Percentiles rank a stretch among this genome's conserved stretches.
Evolutionary conservation across 805 yeast species (phyloP).

Genomic region (Metschnikowia anglica): DNA sequence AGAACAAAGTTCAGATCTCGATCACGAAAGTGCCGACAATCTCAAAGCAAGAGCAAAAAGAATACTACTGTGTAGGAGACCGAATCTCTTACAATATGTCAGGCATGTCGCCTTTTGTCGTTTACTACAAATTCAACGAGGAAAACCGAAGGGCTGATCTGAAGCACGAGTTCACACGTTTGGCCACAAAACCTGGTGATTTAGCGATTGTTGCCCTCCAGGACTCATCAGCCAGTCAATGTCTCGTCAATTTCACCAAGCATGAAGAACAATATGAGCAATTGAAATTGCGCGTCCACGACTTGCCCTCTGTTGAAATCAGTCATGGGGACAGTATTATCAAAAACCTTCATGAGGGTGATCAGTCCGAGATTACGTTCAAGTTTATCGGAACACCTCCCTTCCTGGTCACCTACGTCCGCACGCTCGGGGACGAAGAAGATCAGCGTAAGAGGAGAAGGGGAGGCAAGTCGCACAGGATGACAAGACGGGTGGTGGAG

Average conservation of each 20-base stretch:
- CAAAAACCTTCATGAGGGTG: slow-evolving; percentile 92
- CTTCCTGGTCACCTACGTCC: slow-evolving; percentile 77
- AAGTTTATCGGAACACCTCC: slow-evolving; percentile 89
- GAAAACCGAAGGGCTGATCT: slow-evolving; percentile 56
- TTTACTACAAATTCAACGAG: slow-evolving; percentile 73
- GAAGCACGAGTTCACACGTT: slow-evolving; percentile 50
- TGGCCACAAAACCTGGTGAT: slow-evolving; percentile 82
- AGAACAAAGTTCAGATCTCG: slow-evolving; percentile 49
- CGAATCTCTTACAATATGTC: slow-evolving; percentile 70
- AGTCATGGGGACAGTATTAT: slow-evolving; percentile 72
- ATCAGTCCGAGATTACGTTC: slow-evolving; percentile 83
- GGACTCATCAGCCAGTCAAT: slow-evolving; percentile 71
- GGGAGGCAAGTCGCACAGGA: slow-evolving; percentile 17
- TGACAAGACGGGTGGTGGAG: slow-evolving; percentile 37
- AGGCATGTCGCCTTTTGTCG: slow-evolving; percentile 78
- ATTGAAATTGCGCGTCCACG: slow-evolving; percentile 39
- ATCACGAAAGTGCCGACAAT: slow-evolving; percentile 80
- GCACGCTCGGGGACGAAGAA: slow-evolving; percentile 51
- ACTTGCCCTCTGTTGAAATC: slow-evolving; percentile 74
- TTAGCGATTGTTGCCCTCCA: slow-evolving; percentile 64
- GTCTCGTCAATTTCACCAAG: slow-evolving; percentile 59
- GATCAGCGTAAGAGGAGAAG: slow-evolving; percentile 25
- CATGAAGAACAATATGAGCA: slow-evolving; percentile 32
- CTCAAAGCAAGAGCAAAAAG: slow-evolving; percentile 24
- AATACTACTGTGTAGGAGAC: slow-evolving; percentile 88